These are phyloP conservation scores for Ceratocystis smalleyi DNA, from an alignment of 2,329 filamentous ascomycete species.

Conservation along the genomic window DNA sequence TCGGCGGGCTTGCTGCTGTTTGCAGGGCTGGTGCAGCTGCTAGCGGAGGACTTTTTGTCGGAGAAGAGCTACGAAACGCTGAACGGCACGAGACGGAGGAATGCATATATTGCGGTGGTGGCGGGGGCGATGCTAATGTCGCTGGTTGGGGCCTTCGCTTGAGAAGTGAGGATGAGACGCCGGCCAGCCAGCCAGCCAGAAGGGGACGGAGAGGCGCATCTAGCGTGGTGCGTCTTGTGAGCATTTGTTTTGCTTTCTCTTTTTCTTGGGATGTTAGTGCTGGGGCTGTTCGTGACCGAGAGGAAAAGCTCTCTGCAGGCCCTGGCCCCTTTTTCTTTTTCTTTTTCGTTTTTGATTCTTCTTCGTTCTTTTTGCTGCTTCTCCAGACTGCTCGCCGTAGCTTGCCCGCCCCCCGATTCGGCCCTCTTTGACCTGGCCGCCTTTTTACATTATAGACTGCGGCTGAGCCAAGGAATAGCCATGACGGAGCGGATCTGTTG, in stretches of 20 bases:
- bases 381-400: no score
- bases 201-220: background rate
- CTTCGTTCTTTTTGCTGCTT: background rate
- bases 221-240: background rate
- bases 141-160: conserved; percentile 57
- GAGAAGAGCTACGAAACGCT: conserved; percentile 58
- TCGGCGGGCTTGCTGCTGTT: conserved; percentile 68
- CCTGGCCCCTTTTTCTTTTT: background rate
- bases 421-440: background rate
- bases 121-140: conserved; percentile 54
- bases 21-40: conserved; percentile 66
- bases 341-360: background rate
- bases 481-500: background rate
- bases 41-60: conserved; percentile 69
- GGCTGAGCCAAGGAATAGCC: background rate
- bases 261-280: background rate
- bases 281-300: background rate
- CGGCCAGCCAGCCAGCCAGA: background rate
- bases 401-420: background rate
- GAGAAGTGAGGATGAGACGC: conserved; percentile 16
- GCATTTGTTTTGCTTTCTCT: background rate
- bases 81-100: conserved; percentile 43
- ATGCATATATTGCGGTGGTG: conserved; percentile 49
- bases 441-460: background rate
- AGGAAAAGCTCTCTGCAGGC: background rate